phyloP scores from a whole-genome alignment of 2,329 filamentous ascomycete genomes.

The Ophiostoma triangulosporum region DNA sequence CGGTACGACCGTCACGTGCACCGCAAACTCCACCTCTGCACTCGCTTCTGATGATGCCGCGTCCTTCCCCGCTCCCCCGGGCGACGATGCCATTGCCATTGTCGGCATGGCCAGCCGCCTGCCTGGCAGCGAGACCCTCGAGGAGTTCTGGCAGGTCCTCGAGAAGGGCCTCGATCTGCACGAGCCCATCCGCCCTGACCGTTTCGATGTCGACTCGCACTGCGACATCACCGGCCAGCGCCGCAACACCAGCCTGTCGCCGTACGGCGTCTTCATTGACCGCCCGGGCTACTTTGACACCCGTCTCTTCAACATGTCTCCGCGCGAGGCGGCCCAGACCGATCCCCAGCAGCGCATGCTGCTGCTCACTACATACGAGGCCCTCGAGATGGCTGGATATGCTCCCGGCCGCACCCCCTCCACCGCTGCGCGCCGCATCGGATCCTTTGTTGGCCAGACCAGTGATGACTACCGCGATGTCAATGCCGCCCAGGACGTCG shows the following conservation, averaged over 20 bases:
- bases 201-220: constrained; percentile 62
- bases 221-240: constrained; percentile 57
- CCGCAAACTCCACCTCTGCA: constrained; percentile 30
- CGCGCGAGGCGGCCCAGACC: constrained; percentile 60
- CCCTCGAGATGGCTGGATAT: constrained; percentile 68
- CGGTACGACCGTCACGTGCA: not conserved
- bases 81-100: constrained; percentile 38
- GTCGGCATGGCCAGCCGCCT: constrained; percentile 72
- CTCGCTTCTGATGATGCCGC: constrained; percentile 43
- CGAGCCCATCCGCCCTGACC: constrained; percentile 50
- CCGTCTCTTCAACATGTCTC: constrained; percentile 75
- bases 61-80: not conserved
- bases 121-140: constrained; percentile 56
- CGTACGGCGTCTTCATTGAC: constrained; percentile 64
- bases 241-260: constrained; percentile 64
- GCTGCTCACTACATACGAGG: constrained; percentile 65
- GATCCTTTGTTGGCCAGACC: constrained; percentile 62
- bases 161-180: constrained; percentile 65
- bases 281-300: constrained; percentile 67
- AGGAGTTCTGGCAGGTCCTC: constrained; percentile 63
- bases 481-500: constrained; percentile 57
- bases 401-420: constrained; percentile 61
- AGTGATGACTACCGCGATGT: constrained; percentile 68
- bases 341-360: constrained; percentile 71
- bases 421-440: constrained; percentile 48